Conservation (phyloP, 2,329 filamentous ascomycete genomes). For the Paracamarosporium sp. region DNA sequence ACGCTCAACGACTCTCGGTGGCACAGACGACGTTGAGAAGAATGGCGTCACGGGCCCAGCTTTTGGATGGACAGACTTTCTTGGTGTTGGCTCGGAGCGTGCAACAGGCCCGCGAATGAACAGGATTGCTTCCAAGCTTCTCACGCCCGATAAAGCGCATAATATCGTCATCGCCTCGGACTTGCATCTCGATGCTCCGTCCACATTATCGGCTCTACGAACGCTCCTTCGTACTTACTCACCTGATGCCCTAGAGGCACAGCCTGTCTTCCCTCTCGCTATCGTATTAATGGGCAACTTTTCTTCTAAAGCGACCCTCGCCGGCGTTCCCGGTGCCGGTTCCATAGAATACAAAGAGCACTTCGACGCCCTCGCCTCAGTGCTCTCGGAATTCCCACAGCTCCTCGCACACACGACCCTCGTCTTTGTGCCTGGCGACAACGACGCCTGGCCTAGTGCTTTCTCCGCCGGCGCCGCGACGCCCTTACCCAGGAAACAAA, state of each 20-base stretch:
- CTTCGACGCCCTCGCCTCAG: conserved; percentile 85
- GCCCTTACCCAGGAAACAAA: conserved; percentile 70
- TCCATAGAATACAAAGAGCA: conserved; percentile 97
- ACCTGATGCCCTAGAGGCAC: conserved; percentile 59
- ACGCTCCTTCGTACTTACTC: conserved; percentile 80
- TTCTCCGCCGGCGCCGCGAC: conserved; percentile 78
- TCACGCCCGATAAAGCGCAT: conserved; percentile 52
- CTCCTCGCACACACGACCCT: conserved; percentile 83
- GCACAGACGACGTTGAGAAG: conserved; percentile 57
- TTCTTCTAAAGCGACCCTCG: conserved; percentile 62
- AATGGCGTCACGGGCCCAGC: conserved; percentile 46
- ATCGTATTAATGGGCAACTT: conserved; percentile 92
- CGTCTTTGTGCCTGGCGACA: conserved; percentile 92
- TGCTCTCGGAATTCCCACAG: conserved; percentile 81
- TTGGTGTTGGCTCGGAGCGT: conserved; percentile 88
- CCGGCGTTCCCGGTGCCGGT: conserved; percentile 72
- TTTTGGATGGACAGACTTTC: conserved; percentile 97
- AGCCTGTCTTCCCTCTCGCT: conserved; percentile 71
- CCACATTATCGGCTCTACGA: conserved; percentile 79
- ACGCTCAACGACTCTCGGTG: conserved; percentile 78
- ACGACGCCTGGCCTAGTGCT: conserved; percentile 94
- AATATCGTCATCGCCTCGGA: conserved; percentile 82
- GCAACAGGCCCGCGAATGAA: conserved; percentile 85
- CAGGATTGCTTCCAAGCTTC: conserved; percentile 73
- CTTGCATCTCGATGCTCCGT: conserved; percentile 83